phyloP scores from a whole-genome alignment of 805 yeast genomes.

The Suhomyces pyralidae region DNA sequence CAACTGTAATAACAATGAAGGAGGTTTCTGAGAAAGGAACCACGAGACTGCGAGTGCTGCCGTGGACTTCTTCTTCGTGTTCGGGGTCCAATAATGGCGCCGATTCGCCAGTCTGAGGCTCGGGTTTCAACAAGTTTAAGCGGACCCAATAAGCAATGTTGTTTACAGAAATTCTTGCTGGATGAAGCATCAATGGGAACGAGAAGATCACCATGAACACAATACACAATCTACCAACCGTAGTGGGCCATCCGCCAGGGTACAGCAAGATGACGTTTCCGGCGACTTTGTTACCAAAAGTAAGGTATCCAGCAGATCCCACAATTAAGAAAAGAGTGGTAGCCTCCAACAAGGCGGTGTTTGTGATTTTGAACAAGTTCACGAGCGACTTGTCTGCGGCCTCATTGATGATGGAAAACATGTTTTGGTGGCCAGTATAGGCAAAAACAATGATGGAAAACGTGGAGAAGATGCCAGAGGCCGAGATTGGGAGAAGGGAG shows the following conservation, averaged over 20 bases:
- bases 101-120: slow-evolving; percentile 6
- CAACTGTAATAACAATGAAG: slow-evolving; percentile 27
- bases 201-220: slow-evolving; percentile 77
- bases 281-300: slow-evolving; percentile 76
- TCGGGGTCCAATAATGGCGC: slow-evolving; percentile 11
- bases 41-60: slow-evolving; percentile 8
- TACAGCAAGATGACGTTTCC: slow-evolving; percentile 83
- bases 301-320: slow-evolving; percentile 79
- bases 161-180: slow-evolving; percentile 78
- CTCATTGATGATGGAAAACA: slow-evolving; percentile 87
- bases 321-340: slow-evolving; percentile 61
- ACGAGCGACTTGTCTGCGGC: slow-evolving; percentile 52
- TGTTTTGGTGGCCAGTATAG: slow-evolving; percentile 93
- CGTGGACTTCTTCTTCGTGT: slow-evolving; percentile 5
- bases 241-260: slow-evolving; percentile 61
- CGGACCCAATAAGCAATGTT: slow-evolving; percentile 59
- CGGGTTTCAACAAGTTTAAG: background rate
- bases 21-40: slow-evolving; percentile 29
- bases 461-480: slow-evolving; percentile 53
- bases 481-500: slow-evolving; percentile 39
- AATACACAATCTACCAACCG: slow-evolving; percentile 77
- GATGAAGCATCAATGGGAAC: slow-evolving; percentile 89
- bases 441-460: slow-evolving; percentile 94
- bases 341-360: slow-evolving; percentile 57
- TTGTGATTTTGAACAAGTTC: slow-evolving; percentile 46